phyloP scores from a whole-genome alignment of 2,329 filamentous ascomycete genomes.

The Venturia oleaginea region DNA sequence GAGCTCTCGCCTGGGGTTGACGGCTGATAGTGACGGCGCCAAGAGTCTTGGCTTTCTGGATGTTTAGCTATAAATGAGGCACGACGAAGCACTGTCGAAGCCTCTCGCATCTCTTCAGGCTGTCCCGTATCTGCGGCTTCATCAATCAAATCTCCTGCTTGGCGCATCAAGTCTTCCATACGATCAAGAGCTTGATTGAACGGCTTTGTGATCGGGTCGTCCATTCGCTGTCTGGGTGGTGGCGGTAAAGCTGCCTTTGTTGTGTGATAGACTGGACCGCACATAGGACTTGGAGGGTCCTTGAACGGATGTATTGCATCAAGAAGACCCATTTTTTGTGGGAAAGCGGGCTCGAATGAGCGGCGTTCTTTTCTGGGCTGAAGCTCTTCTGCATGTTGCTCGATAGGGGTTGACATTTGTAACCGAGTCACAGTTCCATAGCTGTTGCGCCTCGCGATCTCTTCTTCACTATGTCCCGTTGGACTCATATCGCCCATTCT shows the following conservation, averaged over 20 bases:
- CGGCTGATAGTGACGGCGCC: background rate
- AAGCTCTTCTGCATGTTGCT: conserved; percentile 1
- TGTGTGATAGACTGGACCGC: background rate
- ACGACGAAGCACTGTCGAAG: conserved; percentile 27
- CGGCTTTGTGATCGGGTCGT: background rate
- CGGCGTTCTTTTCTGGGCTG: background rate
- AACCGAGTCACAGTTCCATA: background rate
- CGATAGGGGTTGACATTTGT: background rate
- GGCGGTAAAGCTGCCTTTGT: background rate
- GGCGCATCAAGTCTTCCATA: conserved; percentile 34
- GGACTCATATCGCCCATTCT: background rate
- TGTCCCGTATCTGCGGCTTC: conserved; percentile 24
- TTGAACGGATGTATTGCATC: background rate
- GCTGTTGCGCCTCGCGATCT: background rate
- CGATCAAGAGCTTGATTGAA: conserved; percentile 26
- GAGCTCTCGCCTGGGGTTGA: background rate
- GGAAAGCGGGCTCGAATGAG: background rate
- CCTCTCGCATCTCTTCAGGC: conserved; percentile 21
- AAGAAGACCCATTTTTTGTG: background rate
- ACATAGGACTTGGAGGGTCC: background rate
- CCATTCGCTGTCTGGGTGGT: background rate
- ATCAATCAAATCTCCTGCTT: conserved; percentile 31
- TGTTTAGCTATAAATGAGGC: conserved; percentile 16
- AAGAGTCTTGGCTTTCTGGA: background rate
- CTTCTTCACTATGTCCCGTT: background rate